Conservation (phyloP, 202 grass and related monocot species). For the Schoenoplectus tabernaemontani region DNA sequence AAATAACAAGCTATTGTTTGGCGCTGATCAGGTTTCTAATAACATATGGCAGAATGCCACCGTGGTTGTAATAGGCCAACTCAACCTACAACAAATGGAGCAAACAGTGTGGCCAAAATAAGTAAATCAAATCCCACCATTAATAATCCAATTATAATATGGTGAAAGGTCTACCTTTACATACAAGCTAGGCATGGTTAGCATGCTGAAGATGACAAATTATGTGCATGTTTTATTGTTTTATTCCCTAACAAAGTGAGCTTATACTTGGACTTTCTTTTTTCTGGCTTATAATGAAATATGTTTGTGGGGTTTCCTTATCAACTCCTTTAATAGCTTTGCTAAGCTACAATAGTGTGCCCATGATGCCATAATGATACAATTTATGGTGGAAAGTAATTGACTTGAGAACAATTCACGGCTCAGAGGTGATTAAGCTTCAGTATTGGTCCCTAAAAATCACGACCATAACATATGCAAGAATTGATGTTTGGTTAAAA, state of each 20-base stretch:
- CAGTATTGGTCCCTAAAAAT: not conserved
- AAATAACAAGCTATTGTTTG: conserved; percentile 36
- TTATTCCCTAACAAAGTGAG: not conserved
- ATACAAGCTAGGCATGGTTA: not conserved
- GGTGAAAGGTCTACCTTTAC: not conserved
- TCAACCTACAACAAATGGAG: conserved; percentile 52
- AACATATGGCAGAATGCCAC: conserved; percentile 87
- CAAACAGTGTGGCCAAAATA: not conserved
- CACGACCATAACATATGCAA: not conserved
- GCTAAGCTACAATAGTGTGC: not conserved
- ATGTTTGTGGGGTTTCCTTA: not conserved
- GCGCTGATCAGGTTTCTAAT: conserved; percentile 49
- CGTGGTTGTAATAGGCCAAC: conserved; percentile 82
- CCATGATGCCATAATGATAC: not conserved
- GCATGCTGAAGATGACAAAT: not conserved
- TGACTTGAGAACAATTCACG: not conserved
- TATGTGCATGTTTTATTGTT: not conserved
- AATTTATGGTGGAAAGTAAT: not conserved
- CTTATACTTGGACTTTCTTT: not conserved
- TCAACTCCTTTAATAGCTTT: not conserved
- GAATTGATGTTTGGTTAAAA: not conserved
- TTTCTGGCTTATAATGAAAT: not conserved
- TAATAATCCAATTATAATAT: conserved; percentile 13
- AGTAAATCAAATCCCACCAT: not conserved
- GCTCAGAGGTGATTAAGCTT: not conserved